A percentile compares a stretch with the other conserved stretches of the same genome.
Conservation (phyloP, 1,139 yeast genomes). For the Suhomyces coccinellae region DNA sequence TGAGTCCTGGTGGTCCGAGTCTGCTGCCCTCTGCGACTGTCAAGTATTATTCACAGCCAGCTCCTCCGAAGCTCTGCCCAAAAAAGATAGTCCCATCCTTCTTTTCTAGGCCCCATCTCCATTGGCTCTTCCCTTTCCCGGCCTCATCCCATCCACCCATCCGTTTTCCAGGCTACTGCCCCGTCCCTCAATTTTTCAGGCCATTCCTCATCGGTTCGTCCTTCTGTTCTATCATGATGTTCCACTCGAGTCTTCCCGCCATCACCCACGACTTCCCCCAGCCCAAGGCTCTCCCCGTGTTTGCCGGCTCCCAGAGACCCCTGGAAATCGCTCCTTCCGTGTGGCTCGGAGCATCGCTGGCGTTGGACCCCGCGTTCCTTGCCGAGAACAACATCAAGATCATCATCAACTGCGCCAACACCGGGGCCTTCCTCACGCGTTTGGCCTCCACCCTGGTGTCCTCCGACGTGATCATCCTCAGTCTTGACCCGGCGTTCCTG, state of each 20-base stretch:
- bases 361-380: constrained; percentile 22
- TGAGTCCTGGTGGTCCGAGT: too few relatives aligned
- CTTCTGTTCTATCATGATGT: constrained; percentile 2
- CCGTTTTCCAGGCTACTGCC: too few relatives aligned
- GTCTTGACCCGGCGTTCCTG: constrained; percentile 40
- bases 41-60: too few relatives aligned
- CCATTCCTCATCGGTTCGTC: too few relatives aligned
- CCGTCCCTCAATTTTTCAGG: too few relatives aligned
- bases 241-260: constrained; percentile 4
- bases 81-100: too few relatives aligned
- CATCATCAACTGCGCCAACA: constrained; percentile 43
- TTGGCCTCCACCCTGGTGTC: constrained; percentile 29
- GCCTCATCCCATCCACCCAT: too few relatives aligned
- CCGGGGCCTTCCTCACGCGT: constrained; percentile 31
- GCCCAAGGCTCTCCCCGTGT: constrained; percentile 1
- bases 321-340: constrained; percentile 37
- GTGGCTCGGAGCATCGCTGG: constrained; percentile 31
- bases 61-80: too few relatives aligned
- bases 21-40: too few relatives aligned
- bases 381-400: constrained; percentile 36
- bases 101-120: too few relatives aligned
- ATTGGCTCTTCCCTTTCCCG: too few relatives aligned
- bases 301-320: constrained; percentile 13
- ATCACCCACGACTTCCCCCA: constrained; percentile 6
- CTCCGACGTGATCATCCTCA: constrained; percentile 41